Base-by-base conservation (phyloP, 176 grass and related monocot genomes). In the Musa acuminata region DNA sequence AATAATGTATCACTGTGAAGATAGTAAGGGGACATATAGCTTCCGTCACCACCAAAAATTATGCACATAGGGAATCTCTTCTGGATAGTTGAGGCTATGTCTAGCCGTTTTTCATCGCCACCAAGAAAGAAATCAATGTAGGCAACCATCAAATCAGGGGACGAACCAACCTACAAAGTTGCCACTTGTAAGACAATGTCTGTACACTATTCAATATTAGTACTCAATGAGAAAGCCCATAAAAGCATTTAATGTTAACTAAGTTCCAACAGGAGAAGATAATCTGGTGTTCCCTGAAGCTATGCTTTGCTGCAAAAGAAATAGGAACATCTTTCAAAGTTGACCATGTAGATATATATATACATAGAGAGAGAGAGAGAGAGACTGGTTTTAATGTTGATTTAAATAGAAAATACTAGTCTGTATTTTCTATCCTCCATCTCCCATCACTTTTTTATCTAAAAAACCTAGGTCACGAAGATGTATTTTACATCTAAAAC, bases 101-200 rank as follows among this genome's bases (percentile, higher is more conserved):
- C 95, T 60, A 89, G 90, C 54, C 90, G 81, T 78, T 94, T 98
- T 78, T 98, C 95, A 84, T 98, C 95, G 52, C 95, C 95, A 73
- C 95, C 95, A 27, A 98, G 88, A 78, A 94, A 98, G 82, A 98
- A 98, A 91, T 98, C 95, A 78, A 98, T 94, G 82, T 94, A 94
- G 8, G 95, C 95, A 23, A 98, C 95, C 90, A 93, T 98, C 78
- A 93, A 81, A 78, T 98, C 95, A 75, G 95, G 90, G 70, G 90
- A 89, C 24, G 90, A 98, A 80, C 95, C 95, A 78, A 98, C 95
- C 95, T 98, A 75, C 71, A 78, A 66, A 19, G 2, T 19, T 21
- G 67, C 1, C 48, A 50, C 7, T 70, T n/a, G 43, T n/a, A 50
- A 51, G 67, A 64, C 8, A 9, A 65, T 65, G n/a, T 65, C 9